Evolutionary conservation across 768 basidiomycete species (phyloP), one percentile per base, ranked within the genome.

Genomic region (Chiua virens): DNA sequence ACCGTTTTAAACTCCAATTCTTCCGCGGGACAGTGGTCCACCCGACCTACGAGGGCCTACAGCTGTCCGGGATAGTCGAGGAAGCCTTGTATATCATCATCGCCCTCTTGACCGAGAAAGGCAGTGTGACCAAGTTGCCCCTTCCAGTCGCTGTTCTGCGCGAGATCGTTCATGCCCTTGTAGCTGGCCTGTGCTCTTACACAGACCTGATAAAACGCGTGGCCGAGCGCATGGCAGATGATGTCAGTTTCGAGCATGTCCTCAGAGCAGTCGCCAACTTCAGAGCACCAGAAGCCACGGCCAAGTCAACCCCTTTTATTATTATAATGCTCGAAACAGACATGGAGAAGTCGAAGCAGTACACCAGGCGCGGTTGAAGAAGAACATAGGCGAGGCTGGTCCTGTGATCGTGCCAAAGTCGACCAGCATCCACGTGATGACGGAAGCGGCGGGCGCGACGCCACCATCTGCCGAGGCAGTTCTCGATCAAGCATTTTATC

Each of bases 251-350:
- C 61, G 89, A 93, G 59, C 78, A 79, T 22, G 85, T 92, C 51
- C 75, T 99, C 40, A 70, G 71, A 25, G 81, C 88, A 41, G 88
- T 98, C 13, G 86, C 95, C 9, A 81, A 79, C 54, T 96, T 95
- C 78, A 82, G 82, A 42, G 72, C 85, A 2, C 95, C 96, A 0
- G 91, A 91, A 62, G 79, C 80, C 0, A 82, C 82, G 1, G 75
- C 85, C 2, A 97, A 56, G 88, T 98, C 56, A 89, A 98, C 61
- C 94, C 95, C 0, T 97, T 94, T 72, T 97, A 95, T 74, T 90
- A 88, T 64, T 95, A 98, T 64, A 98, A 97, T 67, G 87, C 91
- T 15, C 79, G 95, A 36, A 98, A 98, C 71, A 86, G 92, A 59
- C 81, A 94, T 36, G 92, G 96, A 60, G 91, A 94, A 65, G 96